These are phyloP conservation scores for Talaromyces nanjingensis DNA, from an alignment of 495 filamentous ascomycete genomes.

Conservation along the genomic window DNA sequence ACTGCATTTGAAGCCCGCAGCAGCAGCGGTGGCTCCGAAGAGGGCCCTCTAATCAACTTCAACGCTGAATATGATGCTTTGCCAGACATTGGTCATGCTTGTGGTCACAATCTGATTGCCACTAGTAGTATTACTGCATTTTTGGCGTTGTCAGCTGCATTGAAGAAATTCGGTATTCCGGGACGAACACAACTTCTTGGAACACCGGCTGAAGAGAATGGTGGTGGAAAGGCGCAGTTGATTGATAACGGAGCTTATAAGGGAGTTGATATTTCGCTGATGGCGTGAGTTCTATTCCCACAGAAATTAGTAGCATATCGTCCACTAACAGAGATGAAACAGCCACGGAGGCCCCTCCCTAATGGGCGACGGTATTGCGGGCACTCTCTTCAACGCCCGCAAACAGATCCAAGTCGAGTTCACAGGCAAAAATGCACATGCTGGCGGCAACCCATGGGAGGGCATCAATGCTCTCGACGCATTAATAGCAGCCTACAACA, in stretches of 20 bases:
- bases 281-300: constrained; percentile 17
- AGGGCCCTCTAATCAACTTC: constrained; percentile 35
- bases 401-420: constrained; percentile 31
- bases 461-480: constrained; percentile 61
- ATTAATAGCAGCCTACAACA: constrained; percentile 54
- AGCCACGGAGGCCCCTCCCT: background rate
- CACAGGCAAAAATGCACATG: constrained; percentile 38
- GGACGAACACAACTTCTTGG: constrained; percentile 60
- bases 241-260: constrained; percentile 57
- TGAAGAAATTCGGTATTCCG: constrained; percentile 37
- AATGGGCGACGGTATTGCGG: constrained; percentile 22
- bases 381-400: constrained; percentile 31
- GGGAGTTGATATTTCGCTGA: constrained; percentile 57
- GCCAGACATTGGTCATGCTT: constrained; percentile 57
- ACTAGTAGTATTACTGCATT: constrained; percentile 53
- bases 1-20: constrained; percentile 34
- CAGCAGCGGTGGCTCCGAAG: constrained; percentile 9
- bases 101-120: constrained; percentile 65
- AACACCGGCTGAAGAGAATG: constrained; percentile 66
- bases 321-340: background rate
- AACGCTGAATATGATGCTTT: constrained; percentile 49
- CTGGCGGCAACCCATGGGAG: constrained; percentile 57
- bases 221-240: constrained; percentile 62
- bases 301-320: too few species aligned
- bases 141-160: constrained; percentile 45